Conservation (phyloP, 2,329 filamentous ascomycete species). For the Beauveria caledonica region DNA sequence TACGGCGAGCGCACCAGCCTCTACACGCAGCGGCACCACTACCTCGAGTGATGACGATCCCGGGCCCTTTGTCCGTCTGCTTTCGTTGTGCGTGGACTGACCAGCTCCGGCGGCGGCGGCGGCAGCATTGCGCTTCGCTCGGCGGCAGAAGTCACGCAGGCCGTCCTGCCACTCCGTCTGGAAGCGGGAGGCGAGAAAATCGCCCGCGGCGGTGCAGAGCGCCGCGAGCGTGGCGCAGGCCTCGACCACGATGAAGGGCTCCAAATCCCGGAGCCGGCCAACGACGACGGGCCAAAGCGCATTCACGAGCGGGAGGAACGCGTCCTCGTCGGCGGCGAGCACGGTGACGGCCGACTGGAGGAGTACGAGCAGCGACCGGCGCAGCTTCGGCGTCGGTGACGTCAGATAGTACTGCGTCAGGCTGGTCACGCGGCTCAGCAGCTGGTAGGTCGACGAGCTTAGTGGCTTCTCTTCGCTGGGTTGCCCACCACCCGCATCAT, state of each 20-base stretch:
- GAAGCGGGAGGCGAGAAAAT: conserved; percentile 72
- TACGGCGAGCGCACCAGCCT: conserved; percentile 9
- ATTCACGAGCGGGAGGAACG: conserved; percentile 83
- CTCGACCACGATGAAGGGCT: conserved; percentile 60
- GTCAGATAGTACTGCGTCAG: conserved; percentile 88
- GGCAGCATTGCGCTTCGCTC: conserved; percentile 32
- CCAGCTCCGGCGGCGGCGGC: background rate
- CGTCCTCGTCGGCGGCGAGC: conserved; percentile 68
- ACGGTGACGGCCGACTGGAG: conserved; percentile 64
- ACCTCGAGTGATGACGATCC: conserved; percentile 14
- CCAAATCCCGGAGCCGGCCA: conserved; percentile 55
- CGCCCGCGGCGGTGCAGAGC: conserved; percentile 65
- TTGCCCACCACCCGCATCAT: conserved; percentile 22
- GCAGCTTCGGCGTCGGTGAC: conserved; percentile 69
- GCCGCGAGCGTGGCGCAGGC: conserved; percentile 60
- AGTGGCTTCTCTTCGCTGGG: conserved; percentile 40
- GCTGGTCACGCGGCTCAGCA: conserved; percentile 72
- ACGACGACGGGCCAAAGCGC: conserved; percentile 80
- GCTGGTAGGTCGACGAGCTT: conserved; percentile 70
- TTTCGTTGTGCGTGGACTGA: conserved; percentile 10
- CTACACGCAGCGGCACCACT: conserved; percentile 26
- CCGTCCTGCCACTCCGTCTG: conserved; percentile 61
- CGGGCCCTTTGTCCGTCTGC: conserved; percentile 11
- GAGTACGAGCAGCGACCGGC: conserved; percentile 69
- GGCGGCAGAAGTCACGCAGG: conserved; percentile 41